Conservation (phyloP, 2,329 filamentous ascomycete genomes). For the Simplicillium aogashimaense region DNA sequence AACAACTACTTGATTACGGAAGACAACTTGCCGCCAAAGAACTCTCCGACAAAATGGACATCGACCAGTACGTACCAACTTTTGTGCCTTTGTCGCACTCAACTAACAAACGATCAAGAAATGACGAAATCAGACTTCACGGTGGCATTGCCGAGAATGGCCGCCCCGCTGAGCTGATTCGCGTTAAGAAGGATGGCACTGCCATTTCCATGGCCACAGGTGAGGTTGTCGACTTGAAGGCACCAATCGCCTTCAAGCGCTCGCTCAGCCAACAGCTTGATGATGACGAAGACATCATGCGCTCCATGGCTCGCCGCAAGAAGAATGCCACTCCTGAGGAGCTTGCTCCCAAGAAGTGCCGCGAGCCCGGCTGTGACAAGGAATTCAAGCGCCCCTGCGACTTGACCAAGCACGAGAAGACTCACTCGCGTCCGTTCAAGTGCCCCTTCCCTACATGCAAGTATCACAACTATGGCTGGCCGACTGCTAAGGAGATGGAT, state of each 20-base stretch:
- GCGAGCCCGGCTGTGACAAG: conserved; percentile 69
- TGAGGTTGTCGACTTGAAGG: conserved; percentile 47
- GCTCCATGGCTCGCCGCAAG: conserved; percentile 92
- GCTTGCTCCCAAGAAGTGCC: conserved; percentile 69
- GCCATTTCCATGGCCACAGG: conserved; percentile 69
- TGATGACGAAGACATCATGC: conserved; percentile 73
- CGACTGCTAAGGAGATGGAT: conserved; percentile 95
- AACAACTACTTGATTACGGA: conserved; percentile 87
- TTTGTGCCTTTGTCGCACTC: conserved; percentile 17
- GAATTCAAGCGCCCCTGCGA: conserved; percentile 97
- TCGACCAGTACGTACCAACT: conserved; percentile 42
- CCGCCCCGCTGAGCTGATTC: conserved; percentile 73
- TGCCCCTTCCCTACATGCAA: conserved; percentile 77
- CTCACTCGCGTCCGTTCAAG: conserved; percentile 93
- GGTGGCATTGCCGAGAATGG: conserved; percentile 77
- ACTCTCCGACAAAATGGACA: conserved; percentile 49
- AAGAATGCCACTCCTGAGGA: conserved; percentile 84
- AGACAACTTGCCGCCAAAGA: conserved; percentile 70
- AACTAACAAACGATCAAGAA: conserved; percentile 21
- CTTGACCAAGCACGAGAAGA: conserved; percentile 96
- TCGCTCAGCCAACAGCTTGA: conserved; percentile 60
- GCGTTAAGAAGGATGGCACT: conserved; percentile 71
- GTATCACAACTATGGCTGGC: conserved; percentile 84
- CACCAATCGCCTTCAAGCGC: conserved; percentile 49
- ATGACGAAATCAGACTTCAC: conserved; percentile 67